Evolutionary conservation across 1,284 basidiomycete genomes (phyloP).

Genomic region (Laetiporus sulphureus): DNA sequence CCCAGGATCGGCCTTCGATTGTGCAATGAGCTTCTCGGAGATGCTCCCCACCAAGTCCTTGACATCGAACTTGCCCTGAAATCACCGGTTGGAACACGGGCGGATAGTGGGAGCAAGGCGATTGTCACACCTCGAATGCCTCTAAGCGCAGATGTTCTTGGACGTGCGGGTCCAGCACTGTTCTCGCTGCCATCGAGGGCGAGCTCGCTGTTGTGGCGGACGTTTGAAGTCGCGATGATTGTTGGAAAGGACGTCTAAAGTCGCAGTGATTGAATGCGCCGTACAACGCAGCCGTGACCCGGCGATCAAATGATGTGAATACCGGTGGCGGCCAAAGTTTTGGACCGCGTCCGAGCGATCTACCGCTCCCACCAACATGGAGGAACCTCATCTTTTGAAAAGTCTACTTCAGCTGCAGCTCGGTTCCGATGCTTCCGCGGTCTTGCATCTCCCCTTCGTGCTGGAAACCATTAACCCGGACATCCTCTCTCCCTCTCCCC

Average conservation of each 20-base stretch:
- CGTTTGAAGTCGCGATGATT: too few species aligned
- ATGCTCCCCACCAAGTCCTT: conserved; percentile 85
- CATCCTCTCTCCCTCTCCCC: conserved; percentile 50
- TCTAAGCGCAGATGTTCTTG: conserved; percentile 23
- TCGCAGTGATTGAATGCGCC: too few species aligned
- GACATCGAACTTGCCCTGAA: conserved; percentile 83
- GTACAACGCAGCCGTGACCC: neutral
- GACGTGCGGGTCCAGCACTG: conserved; percentile 22
- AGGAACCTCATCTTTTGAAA: conserved; percentile 45
- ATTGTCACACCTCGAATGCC: conserved; percentile 22
- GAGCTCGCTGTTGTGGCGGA: too few species aligned
- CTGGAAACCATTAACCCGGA: conserved; percentile 44
- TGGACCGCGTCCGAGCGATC: too few species aligned
- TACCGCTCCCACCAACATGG: too few species aligned
- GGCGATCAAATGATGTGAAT: neutral
- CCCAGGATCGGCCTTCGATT: conserved; percentile 77
- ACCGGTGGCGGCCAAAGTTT: too few species aligned
- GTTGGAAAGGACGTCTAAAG: too few species aligned
- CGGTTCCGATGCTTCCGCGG: conserved; percentile 55
- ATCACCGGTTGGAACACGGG: neutral
- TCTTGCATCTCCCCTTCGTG: conserved; percentile 50
- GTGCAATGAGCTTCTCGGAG: conserved; percentile 80
- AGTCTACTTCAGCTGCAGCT: conserved; percentile 64
- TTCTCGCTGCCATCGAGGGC: conserved; percentile 1
- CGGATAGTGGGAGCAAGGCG: neutral